Evolutionary conservation across 768 basidiomycete genomes (phyloP), one percentile per base, ranked within the genome.

Genomic region (Tulasnella sp.): DNA sequence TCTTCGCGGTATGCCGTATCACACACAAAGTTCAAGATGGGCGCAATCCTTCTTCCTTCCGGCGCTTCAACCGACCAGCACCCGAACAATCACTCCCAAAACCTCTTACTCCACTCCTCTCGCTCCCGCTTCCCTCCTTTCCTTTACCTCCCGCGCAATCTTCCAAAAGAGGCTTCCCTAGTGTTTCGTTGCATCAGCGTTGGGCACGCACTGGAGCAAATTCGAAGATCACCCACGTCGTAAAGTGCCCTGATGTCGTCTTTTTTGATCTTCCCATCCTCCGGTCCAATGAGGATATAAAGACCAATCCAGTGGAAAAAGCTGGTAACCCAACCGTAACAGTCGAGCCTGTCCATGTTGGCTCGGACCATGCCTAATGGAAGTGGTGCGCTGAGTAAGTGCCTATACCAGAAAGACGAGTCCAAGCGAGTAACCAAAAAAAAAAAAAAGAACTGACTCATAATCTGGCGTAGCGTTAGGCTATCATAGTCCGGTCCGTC

Each of bases 181-280:
- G n/a, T 5, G n/a, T n/a, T 52, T 52, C 44, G 44, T 44, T 21
- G n/a, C 4, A n/a, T 5, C 9, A 24, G 52, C n/a, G 21, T 52
- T n/a, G n/a, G 52, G 8, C 19, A 6, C 21, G 1, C 4, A 10
- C 48, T 7, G 21, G 52, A 7, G n/a, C n/a, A 52, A 52, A 12
- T n/a, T n/a, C 24, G n/a, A 16, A 44, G 31, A n/a, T 34, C 34
- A 72, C 76, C 34, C 18, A 77, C 76, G 21, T 77, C 62, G 44
- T 68, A 77, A 4, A 36, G 14, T 3, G 31, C 48, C 34, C 12
- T 58, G 36, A 77, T 36, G 34, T 77, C 48, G 6, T 21, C 76
- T n/a, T 77, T 77, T 31, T 31, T 58, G 9, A 77, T 77, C 44
- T 44, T 34, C 16, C 76, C 68, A 36, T 77, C 76, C 38, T 77